phyloP scores from a whole-genome alignment of 2,329 filamentous ascomycete genomes.

The Domatiomyces catenatus region DNA sequence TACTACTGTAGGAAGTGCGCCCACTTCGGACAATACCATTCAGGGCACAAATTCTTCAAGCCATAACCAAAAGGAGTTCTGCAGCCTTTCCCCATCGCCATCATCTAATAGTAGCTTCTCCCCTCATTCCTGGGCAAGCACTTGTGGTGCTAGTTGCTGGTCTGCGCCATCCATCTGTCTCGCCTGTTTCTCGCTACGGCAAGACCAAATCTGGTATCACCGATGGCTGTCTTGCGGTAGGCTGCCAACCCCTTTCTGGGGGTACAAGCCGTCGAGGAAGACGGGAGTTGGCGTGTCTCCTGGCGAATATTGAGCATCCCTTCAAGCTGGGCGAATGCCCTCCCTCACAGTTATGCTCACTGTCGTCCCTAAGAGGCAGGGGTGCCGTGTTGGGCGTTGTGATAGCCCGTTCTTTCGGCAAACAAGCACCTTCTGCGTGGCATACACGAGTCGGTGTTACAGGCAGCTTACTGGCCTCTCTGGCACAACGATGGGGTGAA shows the following conservation, averaged over 20 bases:
- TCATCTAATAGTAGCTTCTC: not conserved
- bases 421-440: not conserved
- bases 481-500: not conserved
- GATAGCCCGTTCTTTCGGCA: not conserved
- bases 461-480: not conserved
- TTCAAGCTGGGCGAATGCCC: slow-evolving; percentile 1
- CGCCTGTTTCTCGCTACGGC: not conserved
- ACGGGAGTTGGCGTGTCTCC: slow-evolving; percentile 6
- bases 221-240: not conserved
- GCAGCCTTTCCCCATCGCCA: no score
- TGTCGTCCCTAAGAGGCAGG: not conserved
- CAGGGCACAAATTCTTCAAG: not conserved
- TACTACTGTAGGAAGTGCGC: not conserved
- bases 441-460: not conserved
- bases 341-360: not conserved
- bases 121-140: not conserved
- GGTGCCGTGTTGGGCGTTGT: not conserved
- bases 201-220: not conserved
- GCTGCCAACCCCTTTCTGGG: not conserved
- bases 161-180: not conserved
- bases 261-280: slow-evolving; percentile 1
- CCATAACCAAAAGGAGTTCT: not conserved
- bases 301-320: slow-evolving; percentile 9
- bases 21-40: not conserved
- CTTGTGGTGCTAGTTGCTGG: not conserved